Evolutionary conservation across 2,329 filamentous ascomycete species (phyloP), one percentile per base, ranked within the genome.

Genomic region (Penicillium sp.): DNA sequence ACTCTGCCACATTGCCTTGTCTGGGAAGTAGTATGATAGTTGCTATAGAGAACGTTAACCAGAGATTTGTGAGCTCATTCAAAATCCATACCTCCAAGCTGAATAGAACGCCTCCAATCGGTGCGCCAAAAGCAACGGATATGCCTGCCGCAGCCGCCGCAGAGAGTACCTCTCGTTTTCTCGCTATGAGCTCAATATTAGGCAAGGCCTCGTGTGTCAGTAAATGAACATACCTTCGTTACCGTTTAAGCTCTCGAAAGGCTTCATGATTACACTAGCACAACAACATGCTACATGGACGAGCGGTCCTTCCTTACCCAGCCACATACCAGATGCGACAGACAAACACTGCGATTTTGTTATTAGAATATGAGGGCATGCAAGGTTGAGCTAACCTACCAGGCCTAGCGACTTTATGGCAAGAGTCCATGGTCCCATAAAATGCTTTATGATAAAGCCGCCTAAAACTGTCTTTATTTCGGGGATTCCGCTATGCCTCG

Each of bases 1-100:
- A 71, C 93, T 97, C 76, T 97, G 95, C 95, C 95, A 99, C 95
- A 99, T 98, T 9, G 95, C 98, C 78, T 98, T 98, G 79, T 98
- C 94, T 0, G 95, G 94, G 70, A 98, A 98, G 77, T 97, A 98
- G 76, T 97, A 98, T 0, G 93, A 96, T 3, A 98, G 83, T 85
- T 96, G 92, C 86, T 91, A 62, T 5, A 51, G 29, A 15, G 29
- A 35, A 48, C n/a, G n/a, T 61, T 45, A 61, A 52, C 35, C 30
- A 38, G 19, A 53, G 13, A 15, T 19, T 7, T 30, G 56, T 7
- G 46, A 38, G 26, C 13, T 19, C 4, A n/a, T 13, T 17, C n/a
- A n/a, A 35, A 6, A 17, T n/a, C 23, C 75, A 67, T 79, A 90
- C 88, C 81, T 97, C 94, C n/a, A 98, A 86, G 78, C 92, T 96